phyloP scores from a whole-genome alignment of 306 rosid species.

The Citrullus colocynthis region DNA sequence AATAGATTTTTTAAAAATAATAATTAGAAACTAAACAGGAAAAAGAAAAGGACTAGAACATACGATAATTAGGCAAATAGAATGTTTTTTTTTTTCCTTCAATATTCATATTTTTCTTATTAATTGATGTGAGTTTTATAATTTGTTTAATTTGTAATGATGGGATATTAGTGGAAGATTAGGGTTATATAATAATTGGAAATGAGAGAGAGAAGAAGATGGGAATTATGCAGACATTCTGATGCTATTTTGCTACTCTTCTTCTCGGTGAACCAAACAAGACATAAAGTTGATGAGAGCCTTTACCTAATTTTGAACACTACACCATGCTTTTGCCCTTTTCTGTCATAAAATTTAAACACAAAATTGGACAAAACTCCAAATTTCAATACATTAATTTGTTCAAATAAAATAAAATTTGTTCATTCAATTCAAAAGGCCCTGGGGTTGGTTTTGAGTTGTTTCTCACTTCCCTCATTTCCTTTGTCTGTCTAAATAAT shows the following conservation, averaged over 20 bases:
- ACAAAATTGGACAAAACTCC: background rate
- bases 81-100: no score
- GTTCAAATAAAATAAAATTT: background rate
- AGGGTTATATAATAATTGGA: background rate
- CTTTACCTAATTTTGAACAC: conserved; percentile 1
- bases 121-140: background rate
- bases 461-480: background rate
- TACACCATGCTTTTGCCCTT: background rate
- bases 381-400: background rate
- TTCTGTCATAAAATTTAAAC: background rate
- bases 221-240: conserved; percentile 1
- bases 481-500: background rate
- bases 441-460: background rate
- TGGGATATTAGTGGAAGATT: background rate
- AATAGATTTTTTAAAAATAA: no score
- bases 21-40: no score
- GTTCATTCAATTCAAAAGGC: background rate
- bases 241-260: background rate
- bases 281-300: background rate
- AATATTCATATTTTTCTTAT: no score
- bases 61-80: no score
- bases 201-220: background rate
- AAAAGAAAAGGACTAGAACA: no score
- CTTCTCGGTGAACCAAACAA: background rate
- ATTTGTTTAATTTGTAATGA: background rate